Percentiles rank a stretch among this genome's conserved stretches.
These are phyloP conservation scores for Cucurbita moschata DNA, from an alignment of 306 rosid species.

Conservation along the genomic window DNA sequence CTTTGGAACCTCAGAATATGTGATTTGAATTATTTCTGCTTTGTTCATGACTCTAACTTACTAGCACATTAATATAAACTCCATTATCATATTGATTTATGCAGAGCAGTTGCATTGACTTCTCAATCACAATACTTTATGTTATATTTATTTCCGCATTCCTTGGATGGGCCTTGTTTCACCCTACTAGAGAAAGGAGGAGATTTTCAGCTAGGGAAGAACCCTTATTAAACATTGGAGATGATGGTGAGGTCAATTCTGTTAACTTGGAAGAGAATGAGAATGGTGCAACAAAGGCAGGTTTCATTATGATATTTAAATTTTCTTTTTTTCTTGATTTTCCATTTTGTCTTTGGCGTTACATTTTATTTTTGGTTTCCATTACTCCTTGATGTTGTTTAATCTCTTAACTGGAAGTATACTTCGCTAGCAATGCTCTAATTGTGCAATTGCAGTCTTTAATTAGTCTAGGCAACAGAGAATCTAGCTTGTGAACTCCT, in stretches of 20 bases:
- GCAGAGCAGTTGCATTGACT: slow-evolving; percentile 77
- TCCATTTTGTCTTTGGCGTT: not conserved
- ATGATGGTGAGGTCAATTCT: slow-evolving; percentile 22
- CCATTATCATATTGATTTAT: slow-evolving; percentile 1
- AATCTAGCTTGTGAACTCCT: not conserved
- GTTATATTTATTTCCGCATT: slow-evolving; percentile 44
- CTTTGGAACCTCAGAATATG: not conserved
- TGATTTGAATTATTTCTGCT: not conserved
- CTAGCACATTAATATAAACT: not conserved
- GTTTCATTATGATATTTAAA: not conserved
- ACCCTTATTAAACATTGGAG: slow-evolving; percentile 48
- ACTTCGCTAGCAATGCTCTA: not conserved
- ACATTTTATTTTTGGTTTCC: not conserved
- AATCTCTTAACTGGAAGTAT: not conserved
- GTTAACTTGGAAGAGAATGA: slow-evolving; percentile 28
- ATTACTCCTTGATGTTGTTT: not conserved
- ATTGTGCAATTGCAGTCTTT: not conserved
- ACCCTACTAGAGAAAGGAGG: slow-evolving; percentile 40
- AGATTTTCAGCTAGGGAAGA: slow-evolving; percentile 27
- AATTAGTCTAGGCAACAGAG: not conserved
- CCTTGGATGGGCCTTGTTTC: slow-evolving; percentile 59
- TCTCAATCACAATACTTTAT: slow-evolving; percentile 49
- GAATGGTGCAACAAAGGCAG: slow-evolving; percentile 33
- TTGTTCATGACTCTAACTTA: not conserved
- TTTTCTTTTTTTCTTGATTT: not conserved